Conservation (phyloP, 2,329 filamentous ascomycete species). For the Lachnellula occidentalis region DNA sequence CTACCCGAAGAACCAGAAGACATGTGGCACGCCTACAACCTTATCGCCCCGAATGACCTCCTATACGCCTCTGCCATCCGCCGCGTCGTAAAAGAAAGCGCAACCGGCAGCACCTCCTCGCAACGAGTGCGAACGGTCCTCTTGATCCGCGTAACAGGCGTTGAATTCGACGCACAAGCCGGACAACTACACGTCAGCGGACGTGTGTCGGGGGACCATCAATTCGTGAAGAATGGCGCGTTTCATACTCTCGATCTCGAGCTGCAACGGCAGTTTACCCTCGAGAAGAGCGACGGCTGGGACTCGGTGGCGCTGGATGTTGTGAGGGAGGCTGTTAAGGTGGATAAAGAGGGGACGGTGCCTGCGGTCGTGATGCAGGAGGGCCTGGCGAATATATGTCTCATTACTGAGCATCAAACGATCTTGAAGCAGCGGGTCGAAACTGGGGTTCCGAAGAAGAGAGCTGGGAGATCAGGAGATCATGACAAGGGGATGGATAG, state of each 20-base stretch:
- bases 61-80: constrained; percentile 63
- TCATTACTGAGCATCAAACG: constrained; percentile 76
- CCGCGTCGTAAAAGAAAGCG: constrained; percentile 52
- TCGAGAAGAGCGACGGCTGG: constrained; percentile 84
- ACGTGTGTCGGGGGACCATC: constrained; percentile 59
- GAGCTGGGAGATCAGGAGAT: constrained; percentile 52
- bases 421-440: constrained; percentile 67
- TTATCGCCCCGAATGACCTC: constrained; percentile 60
- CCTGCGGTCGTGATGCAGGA: constrained; percentile 95
- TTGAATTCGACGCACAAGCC: constrained; percentile 65
- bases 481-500: constrained; percentile 66
- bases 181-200: constrained; percentile 65
- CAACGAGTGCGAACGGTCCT: constrained; percentile 59
- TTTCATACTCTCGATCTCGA: constrained; percentile 78
- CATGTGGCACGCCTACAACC: constrained; percentile 75
- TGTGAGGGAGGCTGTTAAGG: constrained; percentile 71
- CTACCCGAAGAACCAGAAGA: constrained; percentile 70
- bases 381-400: constrained; percentile 73
- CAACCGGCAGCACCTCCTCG: constrained; percentile 57
- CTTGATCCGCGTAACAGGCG: constrained; percentile 57
- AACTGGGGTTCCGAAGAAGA: constrained; percentile 61
- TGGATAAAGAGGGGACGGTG: constrained; percentile 73
- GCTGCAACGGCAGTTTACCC: constrained; percentile 76
- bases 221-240: constrained; percentile 60
- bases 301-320: constrained; percentile 80